Evolutionary conservation across 108 stramenopile genomes (phyloP), one percentile per base, ranked within the genome.

Genomic region (Cylindrotheca closterium): DNA sequence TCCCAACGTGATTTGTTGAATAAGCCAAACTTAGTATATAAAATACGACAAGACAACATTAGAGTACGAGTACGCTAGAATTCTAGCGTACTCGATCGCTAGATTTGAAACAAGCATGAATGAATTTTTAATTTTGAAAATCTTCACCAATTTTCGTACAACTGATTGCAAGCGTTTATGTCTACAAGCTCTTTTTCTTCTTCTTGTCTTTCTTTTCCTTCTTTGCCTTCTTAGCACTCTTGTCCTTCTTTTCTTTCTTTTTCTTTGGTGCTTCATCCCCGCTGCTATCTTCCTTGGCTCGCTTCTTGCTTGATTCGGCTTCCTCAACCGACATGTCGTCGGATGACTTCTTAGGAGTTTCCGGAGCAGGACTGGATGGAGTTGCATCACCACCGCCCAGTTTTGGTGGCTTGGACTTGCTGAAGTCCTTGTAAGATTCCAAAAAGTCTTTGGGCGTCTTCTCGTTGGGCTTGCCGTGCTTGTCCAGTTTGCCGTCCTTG

Each of bases 401-500:
- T 4, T 34, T 58, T 27, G 81, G 83, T 19, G 87, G 81, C 50
- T 80, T 82, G 47, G 86, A 74, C 47, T 72, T 83, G 46, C 78
- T 77, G 4, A 66, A 77, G 23, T 74, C 83, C 67, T 90, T 94
- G 79, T 94, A 96, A 1, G 81, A 84, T 22, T 91, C 79, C 73
- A 95, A 79, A 69, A 83, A 99, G 53, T 96, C 97, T 31, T 75
- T 51, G 15, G 99, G 99, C 2, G 99, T 99, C 48, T 93, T 89
- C 0, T 87, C 96, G 73, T 98, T 99, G 28, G 96, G 94, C 61
- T 96, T 95, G 3, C 99, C 99, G 65, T 98, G 91, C 75, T 99
- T 99, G 79, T 98, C 97, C 33, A 99, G 77, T 68, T 96, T 96
- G 30, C 99, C 99, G 59, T 97, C 96, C 80, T 96, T 96, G 68